These are phyloP conservation scores for Diaporthe longicolla DNA, from an alignment of 2,329 filamentous ascomycete genomes.

Conservation along the genomic window DNA sequence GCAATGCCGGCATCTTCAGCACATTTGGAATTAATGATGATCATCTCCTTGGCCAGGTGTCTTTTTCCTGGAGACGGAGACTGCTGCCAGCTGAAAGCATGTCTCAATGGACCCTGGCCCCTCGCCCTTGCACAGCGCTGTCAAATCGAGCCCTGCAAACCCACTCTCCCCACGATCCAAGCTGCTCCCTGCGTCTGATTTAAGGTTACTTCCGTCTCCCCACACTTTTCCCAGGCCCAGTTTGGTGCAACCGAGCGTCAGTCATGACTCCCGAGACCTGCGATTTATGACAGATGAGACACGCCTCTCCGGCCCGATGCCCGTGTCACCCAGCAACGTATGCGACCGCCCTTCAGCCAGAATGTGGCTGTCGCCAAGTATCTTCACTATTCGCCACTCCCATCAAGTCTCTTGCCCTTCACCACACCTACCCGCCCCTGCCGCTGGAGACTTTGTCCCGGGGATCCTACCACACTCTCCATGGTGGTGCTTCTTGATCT, in stretches of 20 bases:
- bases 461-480: not conserved
- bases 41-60: not conserved
- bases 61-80: no score
- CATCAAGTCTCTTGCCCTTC: not conserved
- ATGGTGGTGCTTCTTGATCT: conserved; percentile 14
- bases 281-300: conserved; percentile 26
- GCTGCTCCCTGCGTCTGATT: not conserved
- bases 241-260: not conserved
- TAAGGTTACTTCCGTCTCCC: not conserved
- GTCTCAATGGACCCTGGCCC: not conserved
- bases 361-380: conserved; percentile 31
- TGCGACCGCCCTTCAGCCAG: not conserved
- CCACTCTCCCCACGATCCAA: no score
- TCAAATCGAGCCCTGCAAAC: not conserved
- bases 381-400: conserved; percentile 19
- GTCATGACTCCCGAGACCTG: not conserved
- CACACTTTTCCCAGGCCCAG: not conserved
- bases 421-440: not conserved
- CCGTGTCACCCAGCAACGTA: conserved; percentile 17
- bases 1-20: not conserved
- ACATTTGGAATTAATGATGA: not conserved
- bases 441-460: not conserved
- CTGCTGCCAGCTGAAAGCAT: not conserved
- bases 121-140: not conserved
- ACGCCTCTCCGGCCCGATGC: conserved; percentile 12